These are phyloP conservation scores for Coffea canephora DNA, from an alignment of 257 asterid genomes.

Conservation along the genomic window DNA sequence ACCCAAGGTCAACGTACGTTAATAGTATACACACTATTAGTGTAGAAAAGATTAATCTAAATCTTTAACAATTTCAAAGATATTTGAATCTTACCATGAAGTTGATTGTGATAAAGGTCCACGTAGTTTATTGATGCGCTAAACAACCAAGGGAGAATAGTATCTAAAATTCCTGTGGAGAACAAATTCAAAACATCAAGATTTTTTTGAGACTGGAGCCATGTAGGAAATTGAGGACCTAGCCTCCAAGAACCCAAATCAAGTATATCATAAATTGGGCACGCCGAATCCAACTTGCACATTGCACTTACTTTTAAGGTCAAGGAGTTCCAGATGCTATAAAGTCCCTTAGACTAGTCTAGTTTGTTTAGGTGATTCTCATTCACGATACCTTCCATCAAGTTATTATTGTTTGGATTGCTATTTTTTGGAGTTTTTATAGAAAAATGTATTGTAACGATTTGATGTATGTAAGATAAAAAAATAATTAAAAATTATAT, in stretches of 20 bases:
- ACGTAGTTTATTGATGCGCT: neutral
- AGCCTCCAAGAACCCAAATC: conserved; percentile 21
- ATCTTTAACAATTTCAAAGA: too few relatives aligned
- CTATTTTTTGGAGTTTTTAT: too few relatives aligned
- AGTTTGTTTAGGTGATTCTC: conserved; percentile 32
- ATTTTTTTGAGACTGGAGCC: conserved; percentile 26
- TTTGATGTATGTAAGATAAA: too few relatives aligned
- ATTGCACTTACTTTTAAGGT: conserved; percentile 19
- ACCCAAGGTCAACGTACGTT: too few relatives aligned
- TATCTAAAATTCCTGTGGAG: conserved; percentile 17
- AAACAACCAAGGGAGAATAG: conserved; percentile 36
- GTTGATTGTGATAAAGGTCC: conserved; percentile 18
- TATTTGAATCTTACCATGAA: too few relatives aligned
- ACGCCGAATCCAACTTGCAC: conserved; percentile 29
- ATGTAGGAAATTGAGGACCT: conserved; percentile 21
- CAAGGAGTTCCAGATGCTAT: conserved; percentile 15
- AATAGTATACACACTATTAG: too few relatives aligned
- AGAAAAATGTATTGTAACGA: too few relatives aligned
- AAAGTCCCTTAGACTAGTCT: neutral
- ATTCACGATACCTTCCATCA: conserved; percentile 26
- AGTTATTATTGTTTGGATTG: neutral
- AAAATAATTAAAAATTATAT: too few relatives aligned
- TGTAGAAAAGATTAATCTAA: too few relatives aligned
- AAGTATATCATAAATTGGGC: neutral
- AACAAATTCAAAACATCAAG: conserved; percentile 9